Base-by-base conservation (phyloP, 1,284 basidiomycete genomes). In the Tilletia setariae region DNA sequence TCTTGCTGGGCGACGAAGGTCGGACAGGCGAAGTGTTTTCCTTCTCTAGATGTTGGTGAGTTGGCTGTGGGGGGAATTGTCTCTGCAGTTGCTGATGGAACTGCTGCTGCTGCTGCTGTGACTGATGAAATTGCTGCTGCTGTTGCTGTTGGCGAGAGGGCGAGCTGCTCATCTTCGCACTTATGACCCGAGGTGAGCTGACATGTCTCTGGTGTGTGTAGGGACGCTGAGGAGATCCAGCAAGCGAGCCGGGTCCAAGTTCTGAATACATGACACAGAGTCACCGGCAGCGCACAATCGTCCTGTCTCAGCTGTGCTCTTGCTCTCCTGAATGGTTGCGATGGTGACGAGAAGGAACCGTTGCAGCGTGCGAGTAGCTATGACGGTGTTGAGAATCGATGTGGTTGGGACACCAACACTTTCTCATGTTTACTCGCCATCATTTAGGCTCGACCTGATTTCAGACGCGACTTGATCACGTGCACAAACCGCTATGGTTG, bases 21-120 rank as follows among this genome's bases (percentile, higher is more conserved):
- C 56, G 56, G 16, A 61, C 11, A 30, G 56, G 56, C 11, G 28
- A 30, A 40, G 35, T 11, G 56, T 61, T 61, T 30, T 61, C 56
- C 56, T 61, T 61, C 32, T 61, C 56, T 6, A 49, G 16, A 23
- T 49, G 46, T 3, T 49, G 46, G 6, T 6, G 21, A 4, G 4
- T 19, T 16, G 21, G 4, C 19, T 19, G 46, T 49, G 46, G 46
- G 16, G 6, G 46, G 6, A 7, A 23, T 49, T 19, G 46, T 9
- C 30, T 30, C 56, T 32, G 56, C n/a, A 13, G 9, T 61, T 61
- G 56, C 32, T 61, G 56, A 13, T 32, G 30, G 19, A 19, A 30
- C 28, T 32, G 30, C 56, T 61, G 56, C 56, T 53, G 51, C 47
- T 49, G 47, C 9, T n/a, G n/a, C n/a, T n/a, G 9, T 61, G 32